Evolutionary conservation across 2,329 filamentous ascomycete genomes (phyloP).

Genomic region (Phialophora expanda): DNA sequence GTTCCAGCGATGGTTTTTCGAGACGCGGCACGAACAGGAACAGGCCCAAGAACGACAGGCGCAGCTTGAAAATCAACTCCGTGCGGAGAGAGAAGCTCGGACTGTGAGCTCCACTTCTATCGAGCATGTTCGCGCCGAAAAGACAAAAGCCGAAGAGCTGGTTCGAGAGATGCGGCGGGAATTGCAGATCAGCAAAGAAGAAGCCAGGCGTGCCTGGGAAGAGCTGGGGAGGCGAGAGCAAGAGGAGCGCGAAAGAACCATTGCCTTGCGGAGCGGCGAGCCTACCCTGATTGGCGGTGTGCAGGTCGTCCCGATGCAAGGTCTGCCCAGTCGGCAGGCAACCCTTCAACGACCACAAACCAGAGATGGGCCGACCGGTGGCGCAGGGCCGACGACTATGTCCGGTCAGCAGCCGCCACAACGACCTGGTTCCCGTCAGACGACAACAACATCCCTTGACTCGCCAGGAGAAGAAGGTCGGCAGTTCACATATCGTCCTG

Average conservation of each 20-base stretch:
- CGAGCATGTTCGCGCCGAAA: conserved; percentile 71
- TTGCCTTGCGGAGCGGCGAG: conserved; percentile 82
- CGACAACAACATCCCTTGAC: conserved; percentile 38
- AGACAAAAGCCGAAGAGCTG: conserved; percentile 72
- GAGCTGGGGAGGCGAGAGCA: conserved; percentile 92
- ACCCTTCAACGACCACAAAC: conserved; percentile 52
- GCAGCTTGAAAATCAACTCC: conserved; percentile 75
- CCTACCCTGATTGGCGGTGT: conserved; percentile 90
- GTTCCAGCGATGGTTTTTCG: conserved; percentile 98
- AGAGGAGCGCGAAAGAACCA: conserved; percentile 84
- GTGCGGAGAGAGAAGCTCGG: conserved; percentile 72
- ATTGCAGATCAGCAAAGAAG: conserved; percentile 91
- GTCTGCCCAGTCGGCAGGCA: conserved; percentile 63
- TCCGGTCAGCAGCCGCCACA: conserved; percentile 42
- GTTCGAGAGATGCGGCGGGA: conserved; percentile 92
- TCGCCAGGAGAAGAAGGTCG: conserved; percentile 49
- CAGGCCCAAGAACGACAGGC: conserved; percentile 80
- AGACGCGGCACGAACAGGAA: conserved; percentile 87
- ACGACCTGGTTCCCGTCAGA: conserved; percentile 36
- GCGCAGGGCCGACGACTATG: conserved; percentile 43
- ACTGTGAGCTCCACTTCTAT: conserved; percentile 66
- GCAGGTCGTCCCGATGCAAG: conserved; percentile 91
- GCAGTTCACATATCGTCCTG: conserved; percentile 57
- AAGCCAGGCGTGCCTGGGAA: conserved; percentile 94
- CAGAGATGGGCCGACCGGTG: conserved; percentile 52